Conservation (phyloP, 352 stramenopile species). For the Globisporangium rhizosaccharum region DNA sequence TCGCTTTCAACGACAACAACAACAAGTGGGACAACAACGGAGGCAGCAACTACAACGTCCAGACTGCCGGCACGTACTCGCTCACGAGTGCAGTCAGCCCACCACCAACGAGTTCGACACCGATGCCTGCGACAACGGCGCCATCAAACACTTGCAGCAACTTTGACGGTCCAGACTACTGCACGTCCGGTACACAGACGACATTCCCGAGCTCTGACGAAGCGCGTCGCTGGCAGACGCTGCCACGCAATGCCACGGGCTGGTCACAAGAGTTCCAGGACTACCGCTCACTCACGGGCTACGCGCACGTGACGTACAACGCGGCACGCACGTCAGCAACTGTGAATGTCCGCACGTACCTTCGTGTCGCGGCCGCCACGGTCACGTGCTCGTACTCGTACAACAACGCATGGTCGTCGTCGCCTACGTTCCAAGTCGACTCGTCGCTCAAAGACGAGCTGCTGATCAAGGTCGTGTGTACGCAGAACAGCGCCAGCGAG, state of each 20-base stretch:
- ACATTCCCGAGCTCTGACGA: constrained; percentile 20
- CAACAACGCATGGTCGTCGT: constrained; percentile 23
- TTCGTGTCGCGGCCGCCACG: constrained; percentile 16
- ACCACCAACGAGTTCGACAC: constrained; percentile 14
- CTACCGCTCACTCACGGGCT: constrained; percentile 36
- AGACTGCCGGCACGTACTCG: not conserved
- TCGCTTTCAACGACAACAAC: constrained; percentile 45
- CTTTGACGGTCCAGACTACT: constrained; percentile 28
- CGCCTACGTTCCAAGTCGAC: constrained; percentile 17
- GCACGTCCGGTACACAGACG: constrained; percentile 17
- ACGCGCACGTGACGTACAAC: constrained; percentile 38
- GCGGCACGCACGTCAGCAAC: constrained; percentile 25
- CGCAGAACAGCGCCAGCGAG: constrained; percentile 4
- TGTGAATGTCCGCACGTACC: constrained; percentile 29
- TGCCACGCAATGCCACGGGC: constrained; percentile 25
- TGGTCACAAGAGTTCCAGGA: constrained; percentile 37
- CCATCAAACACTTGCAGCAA: constrained; percentile 22
- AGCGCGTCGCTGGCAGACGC: constrained; percentile 39
- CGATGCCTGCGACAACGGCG: constrained; percentile 14
- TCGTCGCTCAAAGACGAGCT: constrained; percentile 23
- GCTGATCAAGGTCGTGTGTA: constrained; percentile 26
- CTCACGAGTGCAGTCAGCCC: constrained; percentile 29
- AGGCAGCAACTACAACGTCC: constrained; percentile 26
- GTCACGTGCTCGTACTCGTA: constrained; percentile 31
- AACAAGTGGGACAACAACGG: not conserved